A percentile compares a stretch with the other conserved stretches of the same genome.
Conservation (phyloP, 345 rosid species). For the Linum tenue region DNA sequence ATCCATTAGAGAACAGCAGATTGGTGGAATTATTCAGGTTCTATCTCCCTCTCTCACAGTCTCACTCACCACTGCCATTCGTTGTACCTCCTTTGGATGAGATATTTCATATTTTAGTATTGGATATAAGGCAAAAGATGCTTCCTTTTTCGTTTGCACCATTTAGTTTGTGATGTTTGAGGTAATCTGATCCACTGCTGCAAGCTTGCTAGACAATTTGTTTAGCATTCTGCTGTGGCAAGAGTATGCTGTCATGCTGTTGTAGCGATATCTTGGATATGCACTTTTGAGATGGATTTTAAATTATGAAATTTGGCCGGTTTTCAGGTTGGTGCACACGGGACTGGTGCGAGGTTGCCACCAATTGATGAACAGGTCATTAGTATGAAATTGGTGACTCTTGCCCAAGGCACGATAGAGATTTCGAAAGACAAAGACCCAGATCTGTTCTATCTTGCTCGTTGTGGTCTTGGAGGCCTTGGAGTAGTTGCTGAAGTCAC, state of each 20-base stretch:
- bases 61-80: too few species aligned
- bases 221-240: neutral
- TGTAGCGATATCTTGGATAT: neutral
- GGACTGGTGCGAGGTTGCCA: constrained; percentile 90
- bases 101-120: too few species aligned
- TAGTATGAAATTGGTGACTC: constrained; percentile 88
- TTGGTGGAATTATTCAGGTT: constrained; percentile 98
- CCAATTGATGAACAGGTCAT: constrained; percentile 93
- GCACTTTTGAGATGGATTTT: neutral
- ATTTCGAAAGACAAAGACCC: constrained; percentile 82
- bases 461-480: constrained; percentile 92
- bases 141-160: neutral
- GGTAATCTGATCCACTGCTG: neutral
- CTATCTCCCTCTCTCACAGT: neutral
- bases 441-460: constrained; percentile 77
- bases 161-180: neutral
- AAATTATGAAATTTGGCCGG: constrained; percentile 2
- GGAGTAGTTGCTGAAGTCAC: constrained; percentile 98
- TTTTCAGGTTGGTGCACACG: constrained; percentile 90
- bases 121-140: too few species aligned
- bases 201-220: neutral
- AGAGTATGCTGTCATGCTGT: neutral
- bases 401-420: constrained; percentile 87
- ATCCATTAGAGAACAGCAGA: constrained; percentile 94
- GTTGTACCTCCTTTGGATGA: too few species aligned